Percentiles rank a stretch among this genome's conserved stretches.
Evolutionary conservation across 352 stramenopile species (phyloP).

Genomic region (Globisporangium spinosum): DNA sequence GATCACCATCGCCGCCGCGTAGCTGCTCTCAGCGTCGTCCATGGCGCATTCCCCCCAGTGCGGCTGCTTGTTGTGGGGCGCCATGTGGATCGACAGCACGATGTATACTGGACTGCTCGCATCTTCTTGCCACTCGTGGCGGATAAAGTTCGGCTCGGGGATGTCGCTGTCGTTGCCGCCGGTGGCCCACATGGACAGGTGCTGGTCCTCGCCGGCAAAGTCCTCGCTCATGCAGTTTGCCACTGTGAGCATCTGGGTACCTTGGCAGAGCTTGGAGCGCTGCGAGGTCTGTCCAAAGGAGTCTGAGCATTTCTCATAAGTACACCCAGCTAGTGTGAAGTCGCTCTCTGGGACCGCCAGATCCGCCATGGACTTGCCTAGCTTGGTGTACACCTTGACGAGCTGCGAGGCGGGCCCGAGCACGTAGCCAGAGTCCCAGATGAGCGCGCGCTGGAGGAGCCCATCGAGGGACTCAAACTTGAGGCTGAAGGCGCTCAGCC

Average conservation of each 20-base stretch:
- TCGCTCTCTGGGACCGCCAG: slow-evolving; percentile 23
- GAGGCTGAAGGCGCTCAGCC: slow-evolving; percentile 19
- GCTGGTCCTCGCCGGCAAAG: slow-evolving; percentile 4
- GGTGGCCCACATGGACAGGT: slow-evolving; percentile 27
- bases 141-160: slow-evolving; percentile 2
- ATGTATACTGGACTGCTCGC: background rate
- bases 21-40: background rate
- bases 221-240: slow-evolving; percentile 29
- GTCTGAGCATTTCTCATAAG: slow-evolving; percentile 18
- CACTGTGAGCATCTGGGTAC: slow-evolving; percentile 20
- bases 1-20: background rate
- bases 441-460: slow-evolving; percentile 43
- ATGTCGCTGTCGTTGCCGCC: background rate
- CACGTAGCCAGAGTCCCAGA: slow-evolving; percentile 54
- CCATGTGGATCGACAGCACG: background rate
- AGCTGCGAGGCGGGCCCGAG: slow-evolving; percentile 15
- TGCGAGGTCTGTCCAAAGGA: slow-evolving; percentile 14
- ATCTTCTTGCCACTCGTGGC: slow-evolving; percentile 1
- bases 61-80: background rate
- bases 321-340: slow-evolving; percentile 21
- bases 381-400: slow-evolving; percentile 30
- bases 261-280: slow-evolving; percentile 21
- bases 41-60: background rate
- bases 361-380: slow-evolving; percentile 27
- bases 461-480: slow-evolving; percentile 25